Evolutionary conservation across 2,329 filamentous ascomycete species (phyloP).

Genomic region (Dothideomycetes sp.): DNA sequence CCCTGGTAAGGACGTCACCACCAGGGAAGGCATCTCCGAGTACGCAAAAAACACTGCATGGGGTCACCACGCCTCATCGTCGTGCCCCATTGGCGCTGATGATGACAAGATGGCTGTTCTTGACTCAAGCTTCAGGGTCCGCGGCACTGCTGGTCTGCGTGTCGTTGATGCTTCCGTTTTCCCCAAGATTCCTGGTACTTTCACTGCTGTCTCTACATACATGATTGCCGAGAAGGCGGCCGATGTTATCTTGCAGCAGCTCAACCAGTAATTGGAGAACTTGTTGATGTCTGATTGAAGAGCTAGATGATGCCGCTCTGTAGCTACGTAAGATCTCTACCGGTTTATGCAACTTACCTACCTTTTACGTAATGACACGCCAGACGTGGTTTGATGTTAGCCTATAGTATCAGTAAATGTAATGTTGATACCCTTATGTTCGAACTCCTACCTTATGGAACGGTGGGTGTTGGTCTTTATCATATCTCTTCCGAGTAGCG

Average conservation of each 20-base stretch:
- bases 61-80: slow-evolving; percentile 50
- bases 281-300: background rate
- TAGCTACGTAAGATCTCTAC: no score
- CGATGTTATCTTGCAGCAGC: slow-evolving; percentile 39
- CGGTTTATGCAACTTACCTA: no score
- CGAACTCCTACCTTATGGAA: no score
- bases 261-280: background rate
- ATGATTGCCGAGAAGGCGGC: slow-evolving; percentile 55
- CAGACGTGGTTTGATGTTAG: no score
- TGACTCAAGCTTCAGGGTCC: slow-evolving; percentile 48
- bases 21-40: slow-evolving; percentile 37
- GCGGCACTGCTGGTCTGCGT: slow-evolving; percentile 45
- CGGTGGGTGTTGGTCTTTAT: no score
- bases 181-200: slow-evolving; percentile 47
- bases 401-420: no score
- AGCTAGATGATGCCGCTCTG: no score
- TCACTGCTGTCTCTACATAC: slow-evolving; percentile 43
- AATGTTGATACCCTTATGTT: no score
- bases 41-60: slow-evolving; percentile 43
- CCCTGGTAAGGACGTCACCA: slow-evolving; percentile 34
- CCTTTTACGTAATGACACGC: no score
- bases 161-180: slow-evolving; percentile 56
- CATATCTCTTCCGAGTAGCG: no score
- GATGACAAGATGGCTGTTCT: slow-evolving; percentile 47
- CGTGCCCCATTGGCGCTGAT: slow-evolving; percentile 46